Evolutionary conservation across 2,329 filamentous ascomycete genomes (phyloP), one percentile per base, ranked within the genome.

Genomic region (Neoascochyta sp.): DNA sequence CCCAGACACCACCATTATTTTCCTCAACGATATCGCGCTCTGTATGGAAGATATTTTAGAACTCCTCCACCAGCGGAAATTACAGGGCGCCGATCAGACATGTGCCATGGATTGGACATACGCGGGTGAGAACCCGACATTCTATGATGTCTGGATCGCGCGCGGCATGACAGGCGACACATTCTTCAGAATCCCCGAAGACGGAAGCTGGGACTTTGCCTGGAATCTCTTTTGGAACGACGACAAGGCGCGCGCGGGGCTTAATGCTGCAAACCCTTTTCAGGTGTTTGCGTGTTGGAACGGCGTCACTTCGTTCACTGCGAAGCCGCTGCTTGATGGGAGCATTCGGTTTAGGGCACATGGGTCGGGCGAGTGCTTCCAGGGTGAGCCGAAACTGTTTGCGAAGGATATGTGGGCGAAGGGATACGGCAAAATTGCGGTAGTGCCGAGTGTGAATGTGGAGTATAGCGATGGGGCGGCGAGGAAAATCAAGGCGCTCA

Each of bases 1-100:
- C 66, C 87, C 88, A 25, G 89, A 96, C 69, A 92, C 89, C 25
- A 93, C 92, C 24, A 78, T 80, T 36, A 75, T 86, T 43, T 90
- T 96, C 63, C 86, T 94, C 73, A 82, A 85, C 61, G 95, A 96
- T 66, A 80, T 96, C 33, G 32, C 36, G 10, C 22, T 51, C 4
- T 57, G 52, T 32, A 36, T 45, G 26, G 73, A 78, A 21, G 75
- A 80, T 39, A 66, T 80, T 10, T 61, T 81, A 3, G 76, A 80
- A 50, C 59, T 80, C 1, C 44, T 70, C 1, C 63, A 73, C 40
- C 74, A 79, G 50, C 67, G 63, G 15, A 43, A 36, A 5, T 42
- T 41, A 3, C 70, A 73, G 20, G 54, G 50, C 2, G 75, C 74
- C 6, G 69, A 74, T 46, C 76, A 77, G 70, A 70, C 68, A 0